A percentile compares a stretch with the other conserved stretches of the same genome.
Evolutionary conservation across 441 rosid genomes (phyloP).

Genomic region (Theobroma grandiflorum): DNA sequence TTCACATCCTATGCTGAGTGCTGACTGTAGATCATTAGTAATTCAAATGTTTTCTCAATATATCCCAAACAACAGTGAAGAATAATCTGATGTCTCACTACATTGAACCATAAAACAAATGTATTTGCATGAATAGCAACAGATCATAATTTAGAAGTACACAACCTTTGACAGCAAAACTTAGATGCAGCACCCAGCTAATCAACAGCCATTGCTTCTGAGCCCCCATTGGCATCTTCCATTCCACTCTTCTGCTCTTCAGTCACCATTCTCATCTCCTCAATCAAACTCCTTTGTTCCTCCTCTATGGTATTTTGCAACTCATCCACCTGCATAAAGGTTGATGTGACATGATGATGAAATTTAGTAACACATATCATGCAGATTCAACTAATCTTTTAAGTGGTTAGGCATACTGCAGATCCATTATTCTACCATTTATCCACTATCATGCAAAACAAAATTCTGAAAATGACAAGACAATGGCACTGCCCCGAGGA

Average conservation of each 20-base stretch:
- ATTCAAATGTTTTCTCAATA: constrained; percentile 4
- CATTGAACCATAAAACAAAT: background rate
- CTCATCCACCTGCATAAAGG: constrained; percentile 72
- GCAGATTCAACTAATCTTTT: background rate
- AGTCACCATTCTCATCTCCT: constrained; percentile 44
- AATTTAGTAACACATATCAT: background rate
- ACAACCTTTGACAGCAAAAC: constrained; percentile 27
- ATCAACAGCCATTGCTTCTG: constrained; percentile 78
- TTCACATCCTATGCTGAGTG: background rate
- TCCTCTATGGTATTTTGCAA: constrained; percentile 71
- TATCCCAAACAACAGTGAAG: background rate
- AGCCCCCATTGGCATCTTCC: constrained; percentile 62
- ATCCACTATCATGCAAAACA: background rate
- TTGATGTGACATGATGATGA: background rate
- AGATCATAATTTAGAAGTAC: background rate
- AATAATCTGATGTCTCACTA: background rate
- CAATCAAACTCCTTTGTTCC: constrained; percentile 58
- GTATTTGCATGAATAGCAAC: background rate
- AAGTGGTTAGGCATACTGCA: background rate
- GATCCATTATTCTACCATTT: background rate
- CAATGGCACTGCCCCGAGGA: background rate
- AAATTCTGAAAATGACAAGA: background rate
- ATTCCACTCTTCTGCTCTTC: constrained; percentile 73
- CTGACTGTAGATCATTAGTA: constrained; percentile 4
- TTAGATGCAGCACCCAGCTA: constrained; percentile 36